Percentiles rank a stretch among this genome's conserved stretches.
phyloP scores from a whole-genome alignment of 2,329 filamentous ascomycete species.

The Xylaria sp. region DNA sequence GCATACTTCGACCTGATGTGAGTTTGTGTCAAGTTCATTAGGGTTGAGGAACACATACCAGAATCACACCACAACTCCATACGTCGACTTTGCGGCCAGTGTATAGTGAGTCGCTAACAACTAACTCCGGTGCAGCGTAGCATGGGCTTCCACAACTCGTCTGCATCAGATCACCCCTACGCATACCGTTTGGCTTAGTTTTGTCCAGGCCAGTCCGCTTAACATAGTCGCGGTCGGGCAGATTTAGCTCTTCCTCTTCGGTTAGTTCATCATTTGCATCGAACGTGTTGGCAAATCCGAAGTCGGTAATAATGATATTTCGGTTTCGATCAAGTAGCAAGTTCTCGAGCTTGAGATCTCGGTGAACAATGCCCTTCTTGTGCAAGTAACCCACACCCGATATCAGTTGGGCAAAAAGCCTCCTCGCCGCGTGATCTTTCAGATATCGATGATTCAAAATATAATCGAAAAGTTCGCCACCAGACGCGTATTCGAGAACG shows the following conservation, averaged over 20 bases:
- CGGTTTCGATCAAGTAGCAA: constrained; percentile 92
- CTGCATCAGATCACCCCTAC: constrained; percentile 96
- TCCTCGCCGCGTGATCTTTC: constrained; percentile 90
- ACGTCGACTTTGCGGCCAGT: constrained; percentile 98
- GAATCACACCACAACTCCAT: constrained; percentile 98
- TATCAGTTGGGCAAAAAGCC: constrained; percentile 93
- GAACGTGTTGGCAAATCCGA: constrained; percentile 98
- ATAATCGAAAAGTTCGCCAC: constrained; percentile 97
- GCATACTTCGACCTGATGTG: constrained; percentile 76
- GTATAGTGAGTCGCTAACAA: constrained; percentile 96
- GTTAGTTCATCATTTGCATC: constrained; percentile 86
- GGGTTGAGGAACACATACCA: constrained; percentile 69
- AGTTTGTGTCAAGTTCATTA: constrained; percentile 39
- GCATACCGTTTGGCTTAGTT: constrained; percentile 76
- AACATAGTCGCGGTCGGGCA: constrained; percentile 88
- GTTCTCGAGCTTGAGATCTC: constrained; percentile 97
- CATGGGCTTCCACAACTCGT: constrained; percentile 98
- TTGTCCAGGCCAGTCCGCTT: constrained; percentile 88
- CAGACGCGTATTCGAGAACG: constrained; percentile 97
- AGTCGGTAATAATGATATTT: constrained; percentile 99
- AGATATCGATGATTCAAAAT: constrained; percentile 97
- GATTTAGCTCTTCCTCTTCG: constrained; percentile 88
- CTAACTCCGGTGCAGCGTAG: constrained; percentile 95
- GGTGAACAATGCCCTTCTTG: constrained; percentile 98
- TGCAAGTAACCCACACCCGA: constrained; percentile 97